A percentile compares a stretch with the other conserved stretches of the same genome.
phyloP scores from a whole-genome alignment of 2,329 filamentous ascomycete genomes.

The Apiospora arundinis region DNA sequence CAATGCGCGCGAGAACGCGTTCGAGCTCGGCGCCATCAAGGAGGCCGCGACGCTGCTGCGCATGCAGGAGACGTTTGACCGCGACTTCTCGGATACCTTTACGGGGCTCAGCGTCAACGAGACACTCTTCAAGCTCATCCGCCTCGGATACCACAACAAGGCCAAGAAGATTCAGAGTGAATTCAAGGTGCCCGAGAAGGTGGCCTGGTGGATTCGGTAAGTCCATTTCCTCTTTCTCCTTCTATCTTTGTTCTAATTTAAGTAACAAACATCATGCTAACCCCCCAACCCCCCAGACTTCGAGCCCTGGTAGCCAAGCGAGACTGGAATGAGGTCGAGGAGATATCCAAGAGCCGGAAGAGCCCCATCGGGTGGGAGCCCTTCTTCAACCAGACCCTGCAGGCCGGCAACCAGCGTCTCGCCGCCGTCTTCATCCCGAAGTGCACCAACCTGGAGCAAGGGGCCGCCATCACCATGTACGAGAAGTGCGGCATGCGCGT shows the following conservation, averaged over 20 bases:
- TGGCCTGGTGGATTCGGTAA: constrained; percentile 81
- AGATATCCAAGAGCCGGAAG: constrained; percentile 78
- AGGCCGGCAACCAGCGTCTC: constrained; percentile 87
- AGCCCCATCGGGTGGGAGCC: constrained; percentile 98
- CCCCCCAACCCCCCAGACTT: constrained; percentile 58
- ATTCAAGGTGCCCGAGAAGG: constrained; percentile 92
- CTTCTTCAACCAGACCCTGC: constrained; percentile 88
- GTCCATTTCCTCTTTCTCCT: constrained; percentile 28
- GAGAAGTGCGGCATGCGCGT: constrained; percentile 91
- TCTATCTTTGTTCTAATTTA: neutral
- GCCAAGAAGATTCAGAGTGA: constrained; percentile 89
- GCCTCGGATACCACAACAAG: constrained; percentile 80
- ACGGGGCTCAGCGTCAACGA: constrained; percentile 87
- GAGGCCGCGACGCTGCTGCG: constrained; percentile 81
- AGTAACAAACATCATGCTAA: too few species aligned
- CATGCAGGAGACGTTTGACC: constrained; percentile 87
- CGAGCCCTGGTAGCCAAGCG: constrained; percentile 88
- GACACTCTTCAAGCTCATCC: constrained; percentile 88
- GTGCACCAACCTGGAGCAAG: constrained; percentile 72
- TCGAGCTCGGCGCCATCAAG: constrained; percentile 77
- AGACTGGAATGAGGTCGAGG: constrained; percentile 92
- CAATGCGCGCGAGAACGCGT: constrained; percentile 72
- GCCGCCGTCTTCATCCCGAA: constrained; percentile 87
- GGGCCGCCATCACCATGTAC: constrained; percentile 87
- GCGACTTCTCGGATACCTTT: constrained; percentile 79